phyloP scores from a whole-genome alignment of 805 yeast genomes.

The Priceomyces fermenticarens region DNA sequence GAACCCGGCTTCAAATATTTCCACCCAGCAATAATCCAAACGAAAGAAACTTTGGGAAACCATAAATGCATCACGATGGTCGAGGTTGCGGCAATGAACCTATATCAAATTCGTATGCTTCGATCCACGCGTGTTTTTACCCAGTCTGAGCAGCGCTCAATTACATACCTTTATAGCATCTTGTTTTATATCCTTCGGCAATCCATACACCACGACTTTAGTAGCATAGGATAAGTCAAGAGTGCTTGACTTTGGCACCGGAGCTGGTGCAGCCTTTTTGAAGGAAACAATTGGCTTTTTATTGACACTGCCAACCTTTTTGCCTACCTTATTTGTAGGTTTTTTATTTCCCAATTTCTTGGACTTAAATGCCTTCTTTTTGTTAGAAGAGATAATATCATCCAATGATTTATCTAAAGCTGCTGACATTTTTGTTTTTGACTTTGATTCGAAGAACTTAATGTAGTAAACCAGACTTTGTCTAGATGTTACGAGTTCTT shows the following conservation, averaged over 20 bases:
- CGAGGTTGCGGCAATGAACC: neutral
- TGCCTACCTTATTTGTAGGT: slow-evolving; percentile 33
- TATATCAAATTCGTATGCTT: no score
- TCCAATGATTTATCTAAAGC: slow-evolving; percentile 90
- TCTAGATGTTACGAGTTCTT: no score
- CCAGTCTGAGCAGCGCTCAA: slow-evolving; percentile 3
- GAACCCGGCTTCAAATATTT: no score
- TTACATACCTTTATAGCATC: slow-evolving; percentile 83
- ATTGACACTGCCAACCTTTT: slow-evolving; percentile 29
- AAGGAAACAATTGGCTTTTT: slow-evolving; percentile 31
- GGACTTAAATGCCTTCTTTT: slow-evolving; percentile 23
- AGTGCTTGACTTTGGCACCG: slow-evolving; percentile 12
- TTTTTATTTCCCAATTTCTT: slow-evolving; percentile 17
- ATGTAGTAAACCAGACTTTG: neutral
- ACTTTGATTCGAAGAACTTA: slow-evolving; percentile 1
- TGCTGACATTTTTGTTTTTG: slow-evolving; percentile 54
- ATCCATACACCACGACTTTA: slow-evolving; percentile 80
- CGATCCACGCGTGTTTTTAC: no score
- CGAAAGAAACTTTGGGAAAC: neutral
- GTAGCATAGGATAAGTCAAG: slow-evolving; percentile 59
- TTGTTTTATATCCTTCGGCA: slow-evolving; percentile 83
- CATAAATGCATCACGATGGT: neutral
- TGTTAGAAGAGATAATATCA: slow-evolving; percentile 77
- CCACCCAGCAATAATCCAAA: neutral
- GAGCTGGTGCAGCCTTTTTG: slow-evolving; percentile 22